Percentiles rank a stretch among this genome's conserved stretches.
These are phyloP conservation scores for Tylopilus sp. DNA, from an alignment of 768 basidiomycete genomes.

Conservation along the genomic window DNA sequence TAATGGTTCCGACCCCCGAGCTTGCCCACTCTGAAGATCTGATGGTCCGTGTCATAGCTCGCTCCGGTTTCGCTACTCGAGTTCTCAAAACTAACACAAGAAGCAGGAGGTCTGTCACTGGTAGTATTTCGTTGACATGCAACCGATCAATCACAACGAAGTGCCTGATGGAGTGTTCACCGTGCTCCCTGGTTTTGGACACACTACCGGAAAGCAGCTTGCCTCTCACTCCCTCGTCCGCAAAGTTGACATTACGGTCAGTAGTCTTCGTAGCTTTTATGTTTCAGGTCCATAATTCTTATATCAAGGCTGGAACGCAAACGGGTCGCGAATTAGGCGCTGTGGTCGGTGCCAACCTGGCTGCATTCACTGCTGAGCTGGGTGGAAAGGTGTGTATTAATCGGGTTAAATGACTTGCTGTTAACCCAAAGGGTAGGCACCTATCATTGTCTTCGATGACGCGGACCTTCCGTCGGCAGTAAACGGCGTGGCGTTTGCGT, in stretches of 20 bases:
- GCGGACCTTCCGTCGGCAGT: constrained; percentile 71
- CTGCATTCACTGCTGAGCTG: constrained; percentile 76
- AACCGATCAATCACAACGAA: constrained; percentile 26
- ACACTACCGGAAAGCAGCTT: constrained; percentile 59
- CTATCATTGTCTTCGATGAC: constrained; percentile 76
- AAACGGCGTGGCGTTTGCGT: constrained; percentile 80
- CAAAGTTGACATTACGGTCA: constrained; percentile 83
- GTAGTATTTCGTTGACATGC: not conserved
- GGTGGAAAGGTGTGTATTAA: constrained; percentile 66
- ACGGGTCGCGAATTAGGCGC: constrained; percentile 74
- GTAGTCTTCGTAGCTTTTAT: constrained; percentile 11
- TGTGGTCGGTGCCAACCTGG: constrained; percentile 71
- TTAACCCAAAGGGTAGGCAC: constrained; percentile 48
- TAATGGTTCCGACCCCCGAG: constrained; percentile 15
- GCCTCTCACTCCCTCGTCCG: constrained; percentile 62
- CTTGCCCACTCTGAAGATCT: not conserved
- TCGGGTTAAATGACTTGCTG: not conserved
- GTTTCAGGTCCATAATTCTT: not conserved
- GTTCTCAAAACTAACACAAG: constrained; percentile 60
- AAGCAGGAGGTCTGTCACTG: constrained; percentile 57
- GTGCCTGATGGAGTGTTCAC: constrained; percentile 77
- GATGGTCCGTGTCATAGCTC: constrained; percentile 37
- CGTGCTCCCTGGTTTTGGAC: constrained; percentile 71
- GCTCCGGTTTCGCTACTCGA: constrained; percentile 80
- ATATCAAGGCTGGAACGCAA: constrained; percentile 64